These are phyloP conservation scores for Chalaropsis ovoidea DNA, from an alignment of 2,329 filamentous ascomycete species.

Conservation along the genomic window DNA sequence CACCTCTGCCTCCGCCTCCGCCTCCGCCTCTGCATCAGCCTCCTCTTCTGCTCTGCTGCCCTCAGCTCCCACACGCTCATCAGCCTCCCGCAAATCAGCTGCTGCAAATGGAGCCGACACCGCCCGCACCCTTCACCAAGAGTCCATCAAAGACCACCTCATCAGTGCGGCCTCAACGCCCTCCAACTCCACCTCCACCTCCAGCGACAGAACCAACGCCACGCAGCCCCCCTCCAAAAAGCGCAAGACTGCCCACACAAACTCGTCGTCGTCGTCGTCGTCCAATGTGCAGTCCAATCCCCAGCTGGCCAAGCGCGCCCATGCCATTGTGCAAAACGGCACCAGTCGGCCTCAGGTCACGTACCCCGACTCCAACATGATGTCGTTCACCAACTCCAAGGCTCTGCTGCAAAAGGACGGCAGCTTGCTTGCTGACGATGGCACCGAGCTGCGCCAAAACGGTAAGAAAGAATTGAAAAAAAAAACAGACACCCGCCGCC, in stretches of 20 bases:
- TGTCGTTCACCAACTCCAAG: conserved; percentile 69
- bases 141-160: conserved; percentile 23
- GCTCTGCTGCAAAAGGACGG: conserved; percentile 57
- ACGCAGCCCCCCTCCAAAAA: conserved; percentile 56
- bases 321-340: conserved; percentile 21
- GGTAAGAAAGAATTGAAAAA: conserved; percentile 42
- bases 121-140: conserved; percentile 18
- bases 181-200: conserved; percentile 9
- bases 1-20: conserved; percentile 31
- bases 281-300: conserved; percentile 24
- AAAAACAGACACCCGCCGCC: neutral
- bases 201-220: conserved; percentile 29
- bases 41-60: too few relatives aligned
- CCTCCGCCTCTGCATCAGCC: conserved; percentile 32
- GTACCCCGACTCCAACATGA: conserved; percentile 65
- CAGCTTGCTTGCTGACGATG: conserved; percentile 80
- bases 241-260: conserved; percentile 59
- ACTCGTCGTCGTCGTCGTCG: conserved; percentile 29
- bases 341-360: conserved; percentile 12
- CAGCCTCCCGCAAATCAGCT: conserved; percentile 37
- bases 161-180: conserved; percentile 18
- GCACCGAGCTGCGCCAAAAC: conserved; percentile 70
- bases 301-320: conserved; percentile 15
- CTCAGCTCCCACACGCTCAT: conserved; percentile 31
- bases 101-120: conserved; percentile 33